phyloP scores from a whole-genome alignment of 495 filamentous ascomycete species.

The Lophiostoma macrostomum region DNA sequence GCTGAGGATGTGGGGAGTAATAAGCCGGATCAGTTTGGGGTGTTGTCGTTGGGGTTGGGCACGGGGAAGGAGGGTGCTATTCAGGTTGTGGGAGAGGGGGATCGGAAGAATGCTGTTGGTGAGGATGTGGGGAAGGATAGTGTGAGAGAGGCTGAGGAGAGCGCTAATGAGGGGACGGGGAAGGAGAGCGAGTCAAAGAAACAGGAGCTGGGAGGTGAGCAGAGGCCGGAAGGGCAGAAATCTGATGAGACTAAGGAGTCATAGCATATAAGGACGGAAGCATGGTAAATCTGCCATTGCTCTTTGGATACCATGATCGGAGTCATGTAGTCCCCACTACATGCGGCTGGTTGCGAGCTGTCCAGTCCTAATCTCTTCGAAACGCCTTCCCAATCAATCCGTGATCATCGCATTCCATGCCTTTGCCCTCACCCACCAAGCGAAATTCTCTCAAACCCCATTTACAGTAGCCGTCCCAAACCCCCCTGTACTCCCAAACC shows the following conservation, averaged over 20 bases:
- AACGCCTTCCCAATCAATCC: too few relatives aligned
- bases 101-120: background rate
- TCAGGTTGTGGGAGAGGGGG: conserved; percentile 1
- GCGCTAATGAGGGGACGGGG: background rate
- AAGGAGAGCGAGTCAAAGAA: background rate
- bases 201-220: background rate
- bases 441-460: conserved; percentile 1
- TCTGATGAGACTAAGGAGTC: too few relatives aligned
- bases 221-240: too few relatives aligned
- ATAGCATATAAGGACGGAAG: too few relatives aligned
- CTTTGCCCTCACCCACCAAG: too few relatives aligned
- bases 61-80: conserved; percentile 10
- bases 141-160: conserved; percentile 7
- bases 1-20: conserved; percentile 25
- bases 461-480: conserved; percentile 37
- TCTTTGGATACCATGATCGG: too few relatives aligned
- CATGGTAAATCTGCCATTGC: too few relatives aligned
- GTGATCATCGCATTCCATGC: too few relatives aligned
- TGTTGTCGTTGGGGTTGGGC: conserved; percentile 19
- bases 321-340: too few relatives aligned
- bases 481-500: conserved; percentile 88
- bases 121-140: conserved; percentile 5
- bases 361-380: too few relatives aligned
- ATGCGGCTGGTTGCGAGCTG: too few relatives aligned
- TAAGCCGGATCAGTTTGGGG: conserved; percentile 29